Base-by-base conservation (phyloP, 108 stramenopile genomes). In the Nannochloropsis gaditana region DNA sequence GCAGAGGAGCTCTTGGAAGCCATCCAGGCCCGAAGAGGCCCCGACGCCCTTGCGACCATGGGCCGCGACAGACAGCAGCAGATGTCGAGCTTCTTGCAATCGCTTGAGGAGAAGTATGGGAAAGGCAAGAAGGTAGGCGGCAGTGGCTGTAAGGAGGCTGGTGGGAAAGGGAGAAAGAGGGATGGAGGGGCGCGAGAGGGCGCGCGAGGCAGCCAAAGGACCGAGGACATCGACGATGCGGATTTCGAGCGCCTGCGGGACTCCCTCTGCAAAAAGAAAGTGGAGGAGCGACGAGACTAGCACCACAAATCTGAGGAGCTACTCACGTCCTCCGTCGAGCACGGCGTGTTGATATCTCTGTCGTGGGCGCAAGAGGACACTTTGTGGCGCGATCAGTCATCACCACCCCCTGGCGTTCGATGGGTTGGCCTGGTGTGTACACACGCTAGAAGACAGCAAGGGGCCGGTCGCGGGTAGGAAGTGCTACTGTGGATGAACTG, bases 161-260 rank as follows among this genome's bases (percentile, higher is more conserved):
- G 85, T 19, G 81, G 47, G 82, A 41, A 11, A 11, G 43, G 82
- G 43, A 50, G 79, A 79, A 43, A 43, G 19, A 21, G 43, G 81
- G 11, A 42, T 44, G 21, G 45, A 42, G 8, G 80, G 80, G 11
- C 50, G 84, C 45, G 59, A 21, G 9, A 31, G 19, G 82, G 44
- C 44, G 82, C 73, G 41, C 44, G 11, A 19, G 43, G 59, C 17
- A 31, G 47, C 43, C 59, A 42, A 8, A 82, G 79, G 11, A 11
- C 19, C 21, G 5, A 21, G 31, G 80, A 80, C 82, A 82, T 86
- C 6, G 86, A 86, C 73, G 86, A 86, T 44, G 86, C 42, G 21
- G 86, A 86, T 50, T 86, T 86, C 79, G 86, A 86, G 6, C 86
- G 86, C 43, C 82, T 86, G 44, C 86, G 82, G 43, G 82, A 11